Percentiles rank a stretch among this genome's conserved stretches.
Evolutionary conservation across 768 basidiomycete species (phyloP).

Genomic region (Russula olivacea): DNA sequence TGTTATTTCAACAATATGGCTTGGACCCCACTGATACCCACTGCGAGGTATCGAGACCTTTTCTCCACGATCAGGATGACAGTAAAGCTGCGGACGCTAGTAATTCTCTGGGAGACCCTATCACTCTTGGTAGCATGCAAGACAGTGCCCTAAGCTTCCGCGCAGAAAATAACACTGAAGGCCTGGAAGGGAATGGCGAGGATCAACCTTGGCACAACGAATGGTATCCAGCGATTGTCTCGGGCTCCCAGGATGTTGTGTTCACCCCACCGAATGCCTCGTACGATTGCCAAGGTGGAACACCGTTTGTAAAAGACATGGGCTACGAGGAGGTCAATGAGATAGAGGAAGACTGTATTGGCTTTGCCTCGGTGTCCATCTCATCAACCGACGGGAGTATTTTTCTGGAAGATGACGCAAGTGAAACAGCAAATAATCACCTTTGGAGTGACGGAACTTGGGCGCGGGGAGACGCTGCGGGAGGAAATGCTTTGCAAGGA

Average conservation of each 20-base stretch:
- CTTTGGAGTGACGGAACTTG: conserved; percentile 13
- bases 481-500: neutral
- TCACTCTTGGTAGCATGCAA: neutral
- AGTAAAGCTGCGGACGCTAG: neutral
- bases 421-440: conserved; percentile 1
- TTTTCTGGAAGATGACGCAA: neutral
- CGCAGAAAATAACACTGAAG: neutral
- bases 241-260: neutral
- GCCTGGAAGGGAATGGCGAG: neutral
- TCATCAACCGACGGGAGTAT: neutral
- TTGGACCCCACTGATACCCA: neutral
- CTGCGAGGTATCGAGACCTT: neutral
- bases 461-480: conserved; percentile 4
- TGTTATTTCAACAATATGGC: conserved; percentile 3
- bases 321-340: neutral
- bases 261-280: neutral
- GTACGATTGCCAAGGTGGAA: conserved; percentile 1
- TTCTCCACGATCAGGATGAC: neutral
- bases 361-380: neutral
- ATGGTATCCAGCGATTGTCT: neutral
- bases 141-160: neutral
- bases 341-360: neutral
- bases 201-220: neutral
- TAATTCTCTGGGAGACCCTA: neutral
- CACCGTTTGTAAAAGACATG: neutral